phyloP scores from a whole-genome alignment of 108 stramenopile species.

The Cyclotella choctawhatcheeana region DNA sequence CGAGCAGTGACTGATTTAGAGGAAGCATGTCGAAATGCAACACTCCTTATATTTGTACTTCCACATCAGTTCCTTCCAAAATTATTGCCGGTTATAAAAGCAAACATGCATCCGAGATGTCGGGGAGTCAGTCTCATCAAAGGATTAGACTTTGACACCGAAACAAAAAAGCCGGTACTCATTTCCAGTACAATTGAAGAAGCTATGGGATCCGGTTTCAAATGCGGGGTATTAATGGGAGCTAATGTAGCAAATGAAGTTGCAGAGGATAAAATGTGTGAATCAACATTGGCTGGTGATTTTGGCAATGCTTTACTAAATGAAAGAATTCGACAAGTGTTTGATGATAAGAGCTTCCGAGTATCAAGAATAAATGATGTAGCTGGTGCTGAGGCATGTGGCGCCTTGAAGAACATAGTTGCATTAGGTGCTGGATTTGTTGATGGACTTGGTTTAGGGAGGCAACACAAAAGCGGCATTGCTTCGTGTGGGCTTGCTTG shows the following conservation, averaged over 20 bases:
- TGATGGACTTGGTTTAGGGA: slow-evolving; percentile 89
- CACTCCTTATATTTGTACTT: slow-evolving; percentile 92
- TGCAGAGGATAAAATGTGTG: slow-evolving; percentile 92
- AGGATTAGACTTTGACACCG: slow-evolving; percentile 75
- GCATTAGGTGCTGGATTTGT: slow-evolving; percentile 97
- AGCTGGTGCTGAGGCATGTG: slow-evolving; percentile 93
- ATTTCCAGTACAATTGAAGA: slow-evolving; percentile 77
- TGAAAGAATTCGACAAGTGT: slow-evolving; percentile 74
- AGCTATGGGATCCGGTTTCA: slow-evolving; percentile 73
- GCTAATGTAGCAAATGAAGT: slow-evolving; percentile 97
- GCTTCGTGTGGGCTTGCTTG: slow-evolving; percentile 78
- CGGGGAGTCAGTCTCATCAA: slow-evolving; percentile 90
- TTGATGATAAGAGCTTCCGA: slow-evolving; percentile 87
- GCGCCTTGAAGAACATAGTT: slow-evolving; percentile 97
- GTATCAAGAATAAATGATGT: slow-evolving; percentile 89
- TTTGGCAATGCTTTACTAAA: slow-evolving; percentile 70
- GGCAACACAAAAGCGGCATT: slow-evolving; percentile 98
- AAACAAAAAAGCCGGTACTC: slow-evolving; percentile 70
- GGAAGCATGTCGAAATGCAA: slow-evolving; percentile 83
- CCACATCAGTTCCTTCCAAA: slow-evolving; percentile 94
- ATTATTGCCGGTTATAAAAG: slow-evolving; percentile 76
- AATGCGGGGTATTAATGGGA: slow-evolving; percentile 96
- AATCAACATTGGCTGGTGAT: slow-evolving; percentile 92
- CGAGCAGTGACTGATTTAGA: slow-evolving; percentile 85
- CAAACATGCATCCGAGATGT: slow-evolving; percentile 65